These are phyloP conservation scores for Alloascoidea africana DNA, from an alignment of 805 yeast genomes.

Conservation along the genomic window DNA sequence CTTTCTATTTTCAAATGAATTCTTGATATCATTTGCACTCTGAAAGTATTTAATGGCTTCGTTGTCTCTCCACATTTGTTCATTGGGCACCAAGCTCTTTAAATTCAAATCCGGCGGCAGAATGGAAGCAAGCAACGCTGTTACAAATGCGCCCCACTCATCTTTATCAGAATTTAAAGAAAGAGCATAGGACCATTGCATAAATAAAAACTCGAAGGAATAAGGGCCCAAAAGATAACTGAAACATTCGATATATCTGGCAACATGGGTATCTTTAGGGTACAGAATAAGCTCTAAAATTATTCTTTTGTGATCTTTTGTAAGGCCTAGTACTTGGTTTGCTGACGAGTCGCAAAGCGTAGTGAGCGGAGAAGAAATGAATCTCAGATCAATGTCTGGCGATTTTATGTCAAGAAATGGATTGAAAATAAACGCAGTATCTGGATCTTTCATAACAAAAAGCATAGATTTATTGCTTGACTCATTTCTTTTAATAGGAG, in stretches of 20 bases:
- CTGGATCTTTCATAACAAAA: constrained; percentile 19
- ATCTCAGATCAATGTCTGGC: constrained; percentile 12
- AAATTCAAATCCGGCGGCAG: constrained; percentile 1
- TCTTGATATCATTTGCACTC: too few relatives aligned
- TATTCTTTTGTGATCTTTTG: constrained; percentile 6
- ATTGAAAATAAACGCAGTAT: constrained; percentile 28
- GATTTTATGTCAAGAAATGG: constrained; percentile 42
- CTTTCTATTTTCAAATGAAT: too few relatives aligned
- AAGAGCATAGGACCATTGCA: constrained; percentile 45
- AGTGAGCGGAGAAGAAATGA: constrained; percentile 3
- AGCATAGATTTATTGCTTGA: constrained; percentile 27
- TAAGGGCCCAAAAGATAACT: constrained; percentile 41
- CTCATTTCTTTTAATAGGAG: neutral
- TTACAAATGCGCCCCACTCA: constrained; percentile 49
- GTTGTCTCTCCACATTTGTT: too few relatives aligned
- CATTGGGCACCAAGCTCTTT: constrained; percentile 2
- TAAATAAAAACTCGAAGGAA: constrained; percentile 40
- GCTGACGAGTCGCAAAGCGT: constrained; percentile 3
- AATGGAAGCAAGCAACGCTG: constrained; percentile 30
- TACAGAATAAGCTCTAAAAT: constrained; percentile 22
- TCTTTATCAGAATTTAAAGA: constrained; percentile 23
- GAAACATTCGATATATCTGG: constrained; percentile 31
- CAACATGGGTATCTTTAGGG: constrained; percentile 30
- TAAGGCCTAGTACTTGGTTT: constrained; percentile 3
- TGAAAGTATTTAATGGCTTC: too few relatives aligned